phyloP scores from a whole-genome alignment of 192 early-diverging fungal genomes.

The Lunasporangiospora selenospora region DNA sequence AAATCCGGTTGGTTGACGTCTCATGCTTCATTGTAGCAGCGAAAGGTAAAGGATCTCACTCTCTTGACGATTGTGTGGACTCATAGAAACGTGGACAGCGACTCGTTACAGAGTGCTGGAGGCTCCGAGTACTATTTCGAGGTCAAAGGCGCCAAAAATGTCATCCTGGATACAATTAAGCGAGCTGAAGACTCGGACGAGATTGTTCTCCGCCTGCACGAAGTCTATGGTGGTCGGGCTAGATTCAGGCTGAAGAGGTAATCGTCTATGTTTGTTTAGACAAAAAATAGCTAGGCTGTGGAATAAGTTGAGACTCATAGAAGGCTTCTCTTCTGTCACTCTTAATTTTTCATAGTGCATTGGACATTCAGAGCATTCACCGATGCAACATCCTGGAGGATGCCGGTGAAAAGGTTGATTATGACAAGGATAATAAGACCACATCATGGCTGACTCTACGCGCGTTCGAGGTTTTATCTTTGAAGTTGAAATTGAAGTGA shows the following conservation, averaged over 20 bases:
- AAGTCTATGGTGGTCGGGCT: conserved; percentile 90
- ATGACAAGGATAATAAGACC: conserved; percentile 41
- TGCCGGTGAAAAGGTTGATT: conserved; percentile 39
- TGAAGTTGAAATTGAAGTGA: conserved; percentile 44
- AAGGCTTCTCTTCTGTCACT: conserved; percentile 2
- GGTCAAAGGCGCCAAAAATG: conserved; percentile 63
- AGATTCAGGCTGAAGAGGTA: conserved; percentile 60
- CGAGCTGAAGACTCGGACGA: conserved; percentile 78
- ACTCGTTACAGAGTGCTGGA: conserved; percentile 2
- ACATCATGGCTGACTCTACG: conserved; percentile 21
- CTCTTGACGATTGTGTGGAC: too few relatives aligned
- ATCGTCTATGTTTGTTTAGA: conserved; percentile 3
- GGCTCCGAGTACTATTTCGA: conserved; percentile 8
- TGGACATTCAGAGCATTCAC: conserved; percentile 56
- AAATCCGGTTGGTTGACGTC: not conserved
- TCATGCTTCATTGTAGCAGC: too few relatives aligned
- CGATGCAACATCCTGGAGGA: conserved; percentile 88
- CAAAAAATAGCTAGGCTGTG: conserved; percentile 1
- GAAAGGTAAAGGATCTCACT: too few relatives aligned
- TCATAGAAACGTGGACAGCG: too few relatives aligned
- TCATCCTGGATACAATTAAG: conserved; percentile 94
- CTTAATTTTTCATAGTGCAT: conserved; percentile 43
- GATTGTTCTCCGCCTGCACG: conserved; percentile 87
- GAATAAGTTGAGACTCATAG: conserved; percentile 25
- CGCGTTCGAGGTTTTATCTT: conserved; percentile 36